Evolutionary conservation across 768 basidiomycete species (phyloP).

Genomic region (Psilocybe azurescens): DNA sequence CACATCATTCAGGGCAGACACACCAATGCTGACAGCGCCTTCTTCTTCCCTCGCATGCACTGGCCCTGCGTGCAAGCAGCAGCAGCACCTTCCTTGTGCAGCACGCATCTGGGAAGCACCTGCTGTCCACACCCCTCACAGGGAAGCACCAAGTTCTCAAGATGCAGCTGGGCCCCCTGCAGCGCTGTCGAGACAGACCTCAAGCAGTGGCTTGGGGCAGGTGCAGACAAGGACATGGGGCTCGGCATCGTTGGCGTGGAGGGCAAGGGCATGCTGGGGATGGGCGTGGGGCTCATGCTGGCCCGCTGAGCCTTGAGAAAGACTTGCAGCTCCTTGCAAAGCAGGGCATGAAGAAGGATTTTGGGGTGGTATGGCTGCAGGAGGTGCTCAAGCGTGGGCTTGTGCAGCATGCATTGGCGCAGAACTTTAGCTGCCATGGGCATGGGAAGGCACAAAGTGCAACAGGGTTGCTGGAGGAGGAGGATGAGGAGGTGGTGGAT

Average conservation of each 20-base stretch:
- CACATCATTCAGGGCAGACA: not conserved
- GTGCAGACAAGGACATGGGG: slow-evolving; percentile 38
- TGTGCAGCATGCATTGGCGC: not conserved
- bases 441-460: not conserved
- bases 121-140: slow-evolving; percentile 13
- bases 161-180: slow-evolving; percentile 43
- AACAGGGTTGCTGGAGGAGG: not conserved
- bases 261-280: slow-evolving; percentile 22
- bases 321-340: slow-evolving; percentile 1
- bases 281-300: slow-evolving; percentile 28
- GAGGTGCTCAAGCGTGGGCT: slow-evolving; percentile 23
- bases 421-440: slow-evolving; percentile 6
- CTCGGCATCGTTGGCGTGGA: slow-evolving; percentile 11
- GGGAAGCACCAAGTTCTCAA: slow-evolving; percentile 39
- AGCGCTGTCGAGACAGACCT: slow-evolving; percentile 46
- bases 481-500: slow-evolving; percentile 21
- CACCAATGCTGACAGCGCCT: too few relatives aligned
- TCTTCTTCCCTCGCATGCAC: too few relatives aligned
- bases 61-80: not conserved
- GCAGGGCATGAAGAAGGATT: slow-evolving; percentile 1
- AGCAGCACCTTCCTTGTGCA: not conserved
- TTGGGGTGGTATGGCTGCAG: slow-evolving; percentile 21
- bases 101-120: not conserved
- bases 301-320: slow-evolving; percentile 9
- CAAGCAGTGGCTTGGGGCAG: slow-evolving; percentile 42